Evolutionary conservation across 495 filamentous ascomycete species (phyloP).

Genomic region (Penicillium macrosclerotiorum): DNA sequence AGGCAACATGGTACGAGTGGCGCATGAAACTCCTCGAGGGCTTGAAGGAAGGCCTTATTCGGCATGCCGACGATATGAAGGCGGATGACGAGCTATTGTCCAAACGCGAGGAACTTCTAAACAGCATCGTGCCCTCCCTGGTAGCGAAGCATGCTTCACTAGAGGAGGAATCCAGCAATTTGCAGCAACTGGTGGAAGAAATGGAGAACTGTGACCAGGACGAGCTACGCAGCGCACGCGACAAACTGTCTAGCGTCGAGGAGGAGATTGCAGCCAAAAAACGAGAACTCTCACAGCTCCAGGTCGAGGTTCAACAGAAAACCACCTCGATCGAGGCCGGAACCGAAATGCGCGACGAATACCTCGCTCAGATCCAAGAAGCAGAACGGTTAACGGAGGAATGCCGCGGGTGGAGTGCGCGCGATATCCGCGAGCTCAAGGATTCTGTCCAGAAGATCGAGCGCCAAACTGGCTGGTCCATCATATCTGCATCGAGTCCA

Average conservation of each 20-base stretch:
- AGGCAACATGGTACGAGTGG: constrained; percentile 98
- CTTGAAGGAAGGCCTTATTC: constrained; percentile 72
- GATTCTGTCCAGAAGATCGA: constrained; percentile 69
- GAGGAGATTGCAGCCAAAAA: constrained; percentile 67
- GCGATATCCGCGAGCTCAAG: constrained; percentile 72
- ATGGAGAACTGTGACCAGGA: constrained; percentile 76
- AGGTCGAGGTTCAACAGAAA: constrained; percentile 59
- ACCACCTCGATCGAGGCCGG: constrained; percentile 58
- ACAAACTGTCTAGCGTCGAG: constrained; percentile 62
- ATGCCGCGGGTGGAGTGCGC: constrained; percentile 82
- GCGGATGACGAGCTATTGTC: constrained; percentile 66
- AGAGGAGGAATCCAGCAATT: constrained; percentile 56
- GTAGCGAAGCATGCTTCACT: constrained; percentile 57
- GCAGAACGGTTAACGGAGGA: constrained; percentile 83
- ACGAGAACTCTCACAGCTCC: constrained; percentile 60
- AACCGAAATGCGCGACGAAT: constrained; percentile 64
- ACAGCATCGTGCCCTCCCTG: constrained; percentile 62
- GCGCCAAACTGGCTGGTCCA: constrained; percentile 70
- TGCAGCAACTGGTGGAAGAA: constrained; percentile 71
- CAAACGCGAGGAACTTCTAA: constrained; percentile 64
- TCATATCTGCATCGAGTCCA: constrained; percentile 57
- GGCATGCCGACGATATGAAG: constrained; percentile 72
- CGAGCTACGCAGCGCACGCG: constrained; percentile 66
- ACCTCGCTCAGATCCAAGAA: constrained; percentile 69
- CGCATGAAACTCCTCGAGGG: constrained; percentile 86